A percentile compares a stretch with the other conserved stretches of the same genome.
These are phyloP conservation scores for Prunus dulcis DNA, from an alignment of 306 rosid species.

Conservation along the genomic window DNA sequence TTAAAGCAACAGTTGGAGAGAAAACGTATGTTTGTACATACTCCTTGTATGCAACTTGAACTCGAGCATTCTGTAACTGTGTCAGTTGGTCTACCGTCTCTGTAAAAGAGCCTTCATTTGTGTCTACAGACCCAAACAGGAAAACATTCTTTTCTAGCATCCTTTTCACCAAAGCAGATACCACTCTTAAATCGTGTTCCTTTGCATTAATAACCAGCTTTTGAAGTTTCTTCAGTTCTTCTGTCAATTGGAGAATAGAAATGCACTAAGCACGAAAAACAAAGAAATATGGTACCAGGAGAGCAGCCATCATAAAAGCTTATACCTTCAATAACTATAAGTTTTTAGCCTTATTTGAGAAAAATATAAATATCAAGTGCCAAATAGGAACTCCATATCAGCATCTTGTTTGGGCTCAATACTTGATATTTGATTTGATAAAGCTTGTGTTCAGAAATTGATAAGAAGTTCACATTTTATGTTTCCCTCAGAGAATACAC, in stretches of 20 bases:
- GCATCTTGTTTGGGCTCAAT: too few species aligned
- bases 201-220: slow-evolving; percentile 57
- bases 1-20: slow-evolving; percentile 12
- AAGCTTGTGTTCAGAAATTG: too few species aligned
- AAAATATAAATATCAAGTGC: background rate
- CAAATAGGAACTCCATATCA: too few species aligned
- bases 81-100: slow-evolving; percentile 73
- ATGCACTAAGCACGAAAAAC: slow-evolving; percentile 1
- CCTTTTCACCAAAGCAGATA: slow-evolving; percentile 50
- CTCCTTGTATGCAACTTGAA: slow-evolving; percentile 58
- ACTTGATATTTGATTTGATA: too few species aligned
- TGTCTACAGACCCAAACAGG: slow-evolving; percentile 74
- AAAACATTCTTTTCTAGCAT: slow-evolving; percentile 71
- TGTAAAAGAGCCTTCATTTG: slow-evolving; percentile 44
- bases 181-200: slow-evolving; percentile 41
- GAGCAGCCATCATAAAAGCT: too few species aligned
- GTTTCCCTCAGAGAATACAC: background rate
- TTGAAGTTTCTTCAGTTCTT: slow-evolving; percentile 65
- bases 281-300: background rate
- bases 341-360: background rate
- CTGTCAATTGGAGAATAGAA: slow-evolving; percentile 32
- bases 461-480: too few species aligned
- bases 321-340: background rate
- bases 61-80: slow-evolving; percentile 65
- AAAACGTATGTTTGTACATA: slow-evolving; percentile 19